Evolutionary conservation across 352 stramenopile species (phyloP).

Genomic region (Phytophthora podocarpi): DNA sequence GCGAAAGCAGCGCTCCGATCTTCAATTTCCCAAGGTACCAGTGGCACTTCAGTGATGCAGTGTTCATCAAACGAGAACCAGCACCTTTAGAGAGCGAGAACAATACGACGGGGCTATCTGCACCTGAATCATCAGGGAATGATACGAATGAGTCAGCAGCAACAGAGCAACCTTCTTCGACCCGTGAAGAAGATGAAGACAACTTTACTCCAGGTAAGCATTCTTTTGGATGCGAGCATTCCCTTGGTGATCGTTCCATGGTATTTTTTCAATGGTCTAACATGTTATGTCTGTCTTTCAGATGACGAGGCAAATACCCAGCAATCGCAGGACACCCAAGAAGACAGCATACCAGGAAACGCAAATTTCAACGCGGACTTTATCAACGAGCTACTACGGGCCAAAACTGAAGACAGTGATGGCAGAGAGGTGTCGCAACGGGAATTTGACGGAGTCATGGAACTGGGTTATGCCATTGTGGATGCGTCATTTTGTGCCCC

Average conservation of each 20-base stretch:
- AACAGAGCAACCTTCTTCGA: constrained; percentile 2
- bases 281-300: constrained; percentile 11
- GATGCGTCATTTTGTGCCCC: constrained; percentile 65
- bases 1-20: constrained; percentile 31
- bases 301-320: constrained; percentile 6
- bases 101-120: background rate
- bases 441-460: constrained; percentile 48
- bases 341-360: constrained; percentile 23
- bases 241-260: no score
- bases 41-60: constrained; percentile 39
- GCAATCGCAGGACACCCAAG: constrained; percentile 4
- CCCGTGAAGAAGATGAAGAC: constrained; percentile 1
- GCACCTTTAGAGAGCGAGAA: constrained; percentile 7
- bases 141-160: background rate
- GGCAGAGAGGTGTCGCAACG: constrained; percentile 20
- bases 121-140: background rate
- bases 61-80: constrained; percentile 40
- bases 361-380: constrained; percentile 29
- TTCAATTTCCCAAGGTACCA: constrained; percentile 48
- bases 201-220: constrained; percentile 16
- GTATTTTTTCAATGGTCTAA: no score
- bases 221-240: background rate
- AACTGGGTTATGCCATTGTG: constrained; percentile 58
- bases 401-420: constrained; percentile 20
- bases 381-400: constrained; percentile 40